Base-by-base conservation (phyloP, 176 grass and related monocot species). In the Avena sativa region DNA sequence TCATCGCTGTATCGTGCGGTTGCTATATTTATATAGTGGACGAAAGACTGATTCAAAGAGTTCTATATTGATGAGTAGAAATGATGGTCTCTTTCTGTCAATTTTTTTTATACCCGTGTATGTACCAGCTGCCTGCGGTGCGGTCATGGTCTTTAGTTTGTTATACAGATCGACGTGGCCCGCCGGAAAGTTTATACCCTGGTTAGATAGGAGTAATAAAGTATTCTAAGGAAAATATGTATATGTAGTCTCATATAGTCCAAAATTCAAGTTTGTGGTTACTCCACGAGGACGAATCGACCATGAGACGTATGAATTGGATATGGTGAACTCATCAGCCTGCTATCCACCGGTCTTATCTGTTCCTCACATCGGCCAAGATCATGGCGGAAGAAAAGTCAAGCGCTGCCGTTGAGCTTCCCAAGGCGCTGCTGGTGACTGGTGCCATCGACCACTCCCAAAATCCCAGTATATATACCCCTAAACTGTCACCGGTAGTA, bases 331-430 rank as follows among this genome's bases (percentile, higher is more conserved):
- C 71, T 50, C 57, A 32, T 50, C 57, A 32, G 16, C 16, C 21
- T 49, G 63, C n/a, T 28, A 58, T 58, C 34, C 50, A 30, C 5
- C 2, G 66, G 40, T 65, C 57, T 56, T 81, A 82, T 87, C 58
- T 17, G 28, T 5, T 74, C 36, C 13, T 71, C 48, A 20, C 32
- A 10, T 86, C n/a, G 32, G 34, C 25, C 62, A 79, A 67, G 79
- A 68, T 56, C 14, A 71, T 16, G 46, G 56, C 52, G 61, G 25
- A 47, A 21, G 58, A 82, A 56, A 32, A 55, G 62, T 74, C 71
- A 6, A 25, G 57, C 58, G 16, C 84, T 4, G 73, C 73, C 25
- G 17, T 83, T 88, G 25, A 83, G 86, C 38, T 70, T 88, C 80
- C 80, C 80, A 83, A 43, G 83, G 49, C 32, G 78, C 26, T 34